phyloP scores from a whole-genome alignment of 1,284 basidiomycete species.

The Wallemia mellicola region DNA sequence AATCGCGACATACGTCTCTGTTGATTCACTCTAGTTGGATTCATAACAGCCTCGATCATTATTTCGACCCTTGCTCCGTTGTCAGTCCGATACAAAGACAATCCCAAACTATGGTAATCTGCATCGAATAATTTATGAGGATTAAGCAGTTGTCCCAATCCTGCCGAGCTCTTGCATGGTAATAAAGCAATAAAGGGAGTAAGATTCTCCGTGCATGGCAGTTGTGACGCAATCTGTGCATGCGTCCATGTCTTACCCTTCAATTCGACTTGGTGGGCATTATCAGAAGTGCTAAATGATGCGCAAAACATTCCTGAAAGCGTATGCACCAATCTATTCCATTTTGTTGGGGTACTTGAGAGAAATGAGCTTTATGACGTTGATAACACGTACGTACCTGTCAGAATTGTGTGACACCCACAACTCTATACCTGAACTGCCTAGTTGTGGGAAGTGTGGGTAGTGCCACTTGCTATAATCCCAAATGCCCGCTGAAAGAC shows the following conservation, averaged over 20 bases:
- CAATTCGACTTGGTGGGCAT: not conserved
- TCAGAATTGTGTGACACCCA: constrained; percentile 42
- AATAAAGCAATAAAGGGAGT: constrained; percentile 83
- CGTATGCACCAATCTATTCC: not conserved
- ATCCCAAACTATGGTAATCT: constrained; percentile 57
- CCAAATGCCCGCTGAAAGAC: constrained; percentile 72
- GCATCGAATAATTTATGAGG: constrained; percentile 60
- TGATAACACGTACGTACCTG: constrained; percentile 20
- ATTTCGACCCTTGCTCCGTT: constrained; percentile 33
- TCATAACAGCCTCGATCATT: constrained; percentile 49
- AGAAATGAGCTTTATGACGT: not conserved
- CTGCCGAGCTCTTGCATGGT: constrained; percentile 71
- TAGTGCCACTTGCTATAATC: constrained; percentile 57
- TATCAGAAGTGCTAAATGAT: not conserved
- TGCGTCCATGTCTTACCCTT: constrained; percentile 16
- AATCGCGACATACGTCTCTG: constrained; percentile 17
- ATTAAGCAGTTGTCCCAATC: constrained; percentile 56
- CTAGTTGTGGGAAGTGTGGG: constrained; percentile 29
- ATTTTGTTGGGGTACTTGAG: not conserved
- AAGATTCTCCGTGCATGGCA: constrained; percentile 85
- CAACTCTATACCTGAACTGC: constrained; percentile 58
- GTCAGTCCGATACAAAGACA: constrained; percentile 21
- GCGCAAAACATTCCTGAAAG: not conserved
- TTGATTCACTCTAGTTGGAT: constrained; percentile 39
- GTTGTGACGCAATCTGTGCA: constrained; percentile 44